A percentile compares a stretch with the other conserved stretches of the same genome.
phyloP scores from a whole-genome alignment of 2,329 filamentous ascomycete genomes.

The Paraconiothyrium sp. region DNA sequence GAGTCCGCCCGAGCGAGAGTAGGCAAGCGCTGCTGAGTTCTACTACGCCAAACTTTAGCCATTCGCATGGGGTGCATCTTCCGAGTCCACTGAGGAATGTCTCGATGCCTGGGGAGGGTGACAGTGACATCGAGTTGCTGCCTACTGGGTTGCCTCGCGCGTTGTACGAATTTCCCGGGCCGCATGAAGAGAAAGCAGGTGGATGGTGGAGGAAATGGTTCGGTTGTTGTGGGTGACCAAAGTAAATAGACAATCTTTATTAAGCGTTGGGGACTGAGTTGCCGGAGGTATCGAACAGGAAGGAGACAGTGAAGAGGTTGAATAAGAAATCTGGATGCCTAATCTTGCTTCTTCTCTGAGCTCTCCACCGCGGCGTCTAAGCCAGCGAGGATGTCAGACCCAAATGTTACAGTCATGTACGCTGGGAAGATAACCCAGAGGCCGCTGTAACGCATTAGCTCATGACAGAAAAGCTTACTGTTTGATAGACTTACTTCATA shows the following conservation, averaged over 20 bases:
- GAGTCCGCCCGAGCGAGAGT: background rate
- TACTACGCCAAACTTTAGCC: background rate
- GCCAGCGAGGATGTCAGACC: slow-evolving; percentile 68
- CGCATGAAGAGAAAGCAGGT: background rate
- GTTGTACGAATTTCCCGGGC: background rate
- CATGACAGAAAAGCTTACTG: background rate
- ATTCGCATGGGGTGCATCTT: background rate
- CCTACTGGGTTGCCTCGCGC: background rate
- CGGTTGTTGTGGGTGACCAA: background rate
- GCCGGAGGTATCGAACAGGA: background rate
- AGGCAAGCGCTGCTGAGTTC: background rate
- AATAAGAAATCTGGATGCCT: slow-evolving; percentile 12
- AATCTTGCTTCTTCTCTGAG: slow-evolving; percentile 36
- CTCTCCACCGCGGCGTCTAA: slow-evolving; percentile 58
- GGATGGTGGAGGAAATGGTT: background rate
- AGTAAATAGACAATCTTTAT: background rate
- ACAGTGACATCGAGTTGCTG: background rate
- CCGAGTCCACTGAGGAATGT: slow-evolving; percentile 2
- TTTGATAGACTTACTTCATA: slow-evolving; percentile 66
- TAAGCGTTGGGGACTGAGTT: background rate
- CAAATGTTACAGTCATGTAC: slow-evolving; percentile 70
- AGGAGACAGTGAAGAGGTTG: background rate
- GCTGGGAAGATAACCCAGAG: slow-evolving; percentile 71
- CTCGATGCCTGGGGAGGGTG: slow-evolving; percentile 18
- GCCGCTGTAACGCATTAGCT: slow-evolving; percentile 56